Conservation (phyloP, 495 filamentous ascomycete genomes). For the Thermothielavioides terrestris region DNA sequence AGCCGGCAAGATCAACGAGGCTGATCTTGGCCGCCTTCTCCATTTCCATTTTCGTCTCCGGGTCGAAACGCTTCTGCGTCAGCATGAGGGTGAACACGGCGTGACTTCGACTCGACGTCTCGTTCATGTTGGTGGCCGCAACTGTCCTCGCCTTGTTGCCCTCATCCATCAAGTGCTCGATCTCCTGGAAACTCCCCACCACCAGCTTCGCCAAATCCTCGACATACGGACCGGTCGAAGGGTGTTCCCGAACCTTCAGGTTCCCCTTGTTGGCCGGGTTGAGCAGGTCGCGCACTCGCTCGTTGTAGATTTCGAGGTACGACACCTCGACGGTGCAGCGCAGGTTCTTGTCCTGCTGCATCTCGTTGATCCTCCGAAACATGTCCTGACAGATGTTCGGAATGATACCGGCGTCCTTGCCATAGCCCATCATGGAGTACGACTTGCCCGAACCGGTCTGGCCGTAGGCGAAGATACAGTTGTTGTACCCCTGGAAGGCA, state of each 20-base stretch:
- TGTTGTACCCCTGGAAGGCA: slow-evolving; percentile 98
- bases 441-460: slow-evolving; percentile 98
- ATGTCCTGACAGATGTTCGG: slow-evolving; percentile 97
- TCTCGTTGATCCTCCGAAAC: slow-evolving; percentile 73
- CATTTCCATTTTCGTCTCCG: slow-evolving; percentile 88
- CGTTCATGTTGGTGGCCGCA: slow-evolving; percentile 99
- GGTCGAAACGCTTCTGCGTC: slow-evolving; percentile 87
- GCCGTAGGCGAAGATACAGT: slow-evolving; percentile 99
- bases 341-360: slow-evolving; percentile 70
- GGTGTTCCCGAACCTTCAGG: slow-evolving; percentile 94
- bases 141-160: slow-evolving; percentile 98
- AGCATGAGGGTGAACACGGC: slow-evolving; percentile 96
- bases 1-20: slow-evolving; percentile 95
- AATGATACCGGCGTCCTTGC: slow-evolving; percentile 91
- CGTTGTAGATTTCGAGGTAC: slow-evolving; percentile 99
- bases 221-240: slow-evolving; percentile 93
- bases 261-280: slow-evolving; percentile 96
- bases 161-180: slow-evolving; percentile 97
- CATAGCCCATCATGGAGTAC: slow-evolving; percentile 99
- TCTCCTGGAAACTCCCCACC: slow-evolving; percentile 93
- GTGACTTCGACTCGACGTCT: slow-evolving; percentile 95
- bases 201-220: slow-evolving; percentile 95
- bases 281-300: slow-evolving; percentile 89
- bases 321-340: slow-evolving; percentile 95
- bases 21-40: slow-evolving; percentile 98